Evolutionary conservation across 331 rosid genomes (phyloP), one percentile per base, ranked within the genome.

Genomic region (Acacia pycnantha): DNA sequence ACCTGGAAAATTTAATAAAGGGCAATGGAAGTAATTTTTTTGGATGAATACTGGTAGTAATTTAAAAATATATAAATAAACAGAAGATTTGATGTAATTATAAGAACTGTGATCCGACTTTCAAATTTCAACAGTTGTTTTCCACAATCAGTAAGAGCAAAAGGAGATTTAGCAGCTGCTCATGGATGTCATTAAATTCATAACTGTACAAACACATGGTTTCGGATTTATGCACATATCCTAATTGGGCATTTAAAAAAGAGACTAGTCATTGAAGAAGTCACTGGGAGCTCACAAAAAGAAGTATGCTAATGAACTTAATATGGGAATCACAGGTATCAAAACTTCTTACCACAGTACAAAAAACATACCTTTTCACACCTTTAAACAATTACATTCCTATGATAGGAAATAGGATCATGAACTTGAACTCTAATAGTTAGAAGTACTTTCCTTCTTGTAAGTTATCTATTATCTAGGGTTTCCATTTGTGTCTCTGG

Each of bases 381-480:
- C 18, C 67, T 59, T 59, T 11, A 26, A 59, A 59, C 35, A 24
- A 11, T 24, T 11, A 22, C 33, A 5, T 59, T 59, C 16, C 19
- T 24, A 24, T 26, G 8, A 35, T 35, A 2, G 18, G 67, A 61
- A 58, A 10, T 9, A 10, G 18, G 67, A 61, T 61, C 67, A 61
- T 61, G 67, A 24, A 12, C 67, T 61, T 11, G 67, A 26, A 61
- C 67, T 61, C 7, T 26, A 24, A 11, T 10, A 61, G 19, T 62
- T 62, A 62, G 40, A 29, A 27, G 16, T 31, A 62, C 43, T 29
- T 58, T 31, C 70, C 43, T 65, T 65, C 22, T 31, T 6, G 43
- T 29, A 65, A 33, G 26, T 18, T 18, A 58, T 61, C 79, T 59
- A 48, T 62, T 83, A 54, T 82, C 84, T 43, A 62, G 68, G 14